A percentile compares a stretch with the other conserved stretches of the same genome.
These are phyloP conservation scores for Aspergillus transmontanensis DNA, from an alignment of 2,329 filamentous ascomycete species.

Conservation along the genomic window DNA sequence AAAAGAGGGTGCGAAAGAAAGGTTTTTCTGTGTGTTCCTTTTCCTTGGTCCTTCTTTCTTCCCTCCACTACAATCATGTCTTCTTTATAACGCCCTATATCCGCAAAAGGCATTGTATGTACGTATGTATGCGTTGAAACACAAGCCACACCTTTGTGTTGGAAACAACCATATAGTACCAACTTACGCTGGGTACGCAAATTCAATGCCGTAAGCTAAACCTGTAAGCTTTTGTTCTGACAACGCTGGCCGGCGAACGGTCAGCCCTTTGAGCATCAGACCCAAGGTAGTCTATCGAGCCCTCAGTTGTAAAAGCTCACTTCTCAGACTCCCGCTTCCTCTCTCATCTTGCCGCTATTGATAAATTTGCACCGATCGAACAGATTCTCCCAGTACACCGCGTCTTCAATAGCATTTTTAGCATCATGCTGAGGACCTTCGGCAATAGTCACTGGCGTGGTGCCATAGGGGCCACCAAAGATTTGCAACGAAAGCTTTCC, in stretches of 20 bases:
- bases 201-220: not conserved
- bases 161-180: not conserved
- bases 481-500: constrained; percentile 9
- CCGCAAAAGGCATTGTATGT: not conserved
- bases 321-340: constrained; percentile 11
- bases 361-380: constrained; percentile 16
- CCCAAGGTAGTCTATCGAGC: not conserved
- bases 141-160: not conserved
- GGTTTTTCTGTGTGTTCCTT: not conserved
- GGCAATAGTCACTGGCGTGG: not conserved
- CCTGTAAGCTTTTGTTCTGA: not conserved
- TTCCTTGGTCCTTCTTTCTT: not conserved
- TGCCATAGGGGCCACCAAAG: constrained; percentile 10
- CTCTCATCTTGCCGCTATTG: constrained; percentile 14
- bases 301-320: not conserved
- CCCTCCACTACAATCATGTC: not conserved
- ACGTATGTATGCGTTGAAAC: not conserved
- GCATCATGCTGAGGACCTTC: not conserved
- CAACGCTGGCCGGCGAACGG: no score
- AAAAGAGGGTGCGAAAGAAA: not conserved
- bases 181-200: not conserved
- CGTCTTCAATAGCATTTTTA: constrained; percentile 3
- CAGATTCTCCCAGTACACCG: constrained; percentile 11
- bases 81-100: no score
- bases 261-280: not conserved